These are phyloP conservation scores for Fusarium sulawesiense DNA, from an alignment of 2,329 filamentous ascomycete species.

Conservation along the genomic window DNA sequence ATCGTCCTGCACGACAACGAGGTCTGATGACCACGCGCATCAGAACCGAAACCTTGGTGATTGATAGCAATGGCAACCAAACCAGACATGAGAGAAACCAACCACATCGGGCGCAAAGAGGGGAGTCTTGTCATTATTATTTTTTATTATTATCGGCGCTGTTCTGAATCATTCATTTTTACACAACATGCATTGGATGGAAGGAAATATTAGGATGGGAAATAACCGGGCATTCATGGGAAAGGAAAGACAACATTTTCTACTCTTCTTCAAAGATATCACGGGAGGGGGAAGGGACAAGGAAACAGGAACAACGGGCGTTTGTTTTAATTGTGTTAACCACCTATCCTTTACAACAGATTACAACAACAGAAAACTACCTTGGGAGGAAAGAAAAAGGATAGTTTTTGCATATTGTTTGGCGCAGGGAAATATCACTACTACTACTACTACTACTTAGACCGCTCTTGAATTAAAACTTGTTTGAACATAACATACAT, in stretches of 20 bases:
- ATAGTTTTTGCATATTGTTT: conserved; percentile 42
- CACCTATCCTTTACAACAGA: conserved; percentile 16
- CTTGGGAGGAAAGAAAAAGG: not conserved
- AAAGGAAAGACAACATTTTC: conserved; percentile 15
- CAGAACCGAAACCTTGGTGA: conserved; percentile 5
- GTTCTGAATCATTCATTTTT: conserved; percentile 7
- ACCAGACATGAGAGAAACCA: conserved; percentile 6
- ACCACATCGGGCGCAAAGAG: conserved; percentile 21
- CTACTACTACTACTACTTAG: conserved; percentile 31
- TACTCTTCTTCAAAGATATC: conserved; percentile 26
- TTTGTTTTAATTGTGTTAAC: conserved; percentile 21
- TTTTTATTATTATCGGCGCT: conserved; percentile 26
- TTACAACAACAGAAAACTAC: conserved; percentile 26
- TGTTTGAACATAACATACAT: not conserved
- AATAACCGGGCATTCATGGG: conserved; percentile 37
- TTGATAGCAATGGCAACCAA: conserved; percentile 3
- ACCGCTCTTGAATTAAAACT: not conserved
- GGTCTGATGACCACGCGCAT: conserved; percentile 30
- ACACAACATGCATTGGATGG: conserved; percentile 35
- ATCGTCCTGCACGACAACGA: conserved; percentile 10
- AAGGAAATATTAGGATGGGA: conserved; percentile 10
- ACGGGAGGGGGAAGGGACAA: conserved; percentile 11
- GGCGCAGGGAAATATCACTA: conserved; percentile 38
- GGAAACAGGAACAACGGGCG: conserved; percentile 29
- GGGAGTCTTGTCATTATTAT: conserved; percentile 17